Evolutionary conservation across 306 rosid species (phyloP).

Genomic region (Rubus parviflorus): DNA sequence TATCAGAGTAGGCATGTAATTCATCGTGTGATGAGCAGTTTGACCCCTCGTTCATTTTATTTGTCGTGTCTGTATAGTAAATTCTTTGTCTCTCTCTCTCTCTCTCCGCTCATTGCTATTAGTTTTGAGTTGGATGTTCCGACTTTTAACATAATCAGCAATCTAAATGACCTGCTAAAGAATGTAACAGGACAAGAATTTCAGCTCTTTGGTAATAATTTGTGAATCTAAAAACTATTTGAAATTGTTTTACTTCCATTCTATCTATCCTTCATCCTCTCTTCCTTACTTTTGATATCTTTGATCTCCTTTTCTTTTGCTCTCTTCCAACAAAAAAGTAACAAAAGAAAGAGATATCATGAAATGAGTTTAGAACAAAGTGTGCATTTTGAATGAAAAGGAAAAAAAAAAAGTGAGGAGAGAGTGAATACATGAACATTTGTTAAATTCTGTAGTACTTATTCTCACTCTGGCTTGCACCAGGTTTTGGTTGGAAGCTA

Average conservation of each 20-base stretch:
- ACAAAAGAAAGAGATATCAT: not conserved
- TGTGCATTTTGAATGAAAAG: not conserved
- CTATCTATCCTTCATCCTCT: not conserved
- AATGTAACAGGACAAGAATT: not conserved
- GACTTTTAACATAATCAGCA: not conserved
- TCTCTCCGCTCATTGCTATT: not conserved
- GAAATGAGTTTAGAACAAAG: not conserved
- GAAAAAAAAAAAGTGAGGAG: not conserved
- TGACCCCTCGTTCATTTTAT: not conserved
- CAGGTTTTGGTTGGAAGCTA: conserved; percentile 91
- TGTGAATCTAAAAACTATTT: not conserved
- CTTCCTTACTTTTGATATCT: not conserved
- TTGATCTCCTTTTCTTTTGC: not conserved
- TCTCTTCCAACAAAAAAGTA: not conserved
- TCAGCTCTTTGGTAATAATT: not conserved
- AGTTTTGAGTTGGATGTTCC: not conserved
- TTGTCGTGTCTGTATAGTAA: not conserved
- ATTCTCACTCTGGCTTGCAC: conserved; percentile 27
- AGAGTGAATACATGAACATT: not conserved
- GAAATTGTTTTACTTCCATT: not conserved
- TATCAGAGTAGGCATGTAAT: not conserved
- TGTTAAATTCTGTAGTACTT: not conserved
- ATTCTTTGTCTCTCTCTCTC: not conserved
- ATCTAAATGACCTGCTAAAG: not conserved
- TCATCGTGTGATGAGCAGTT: not conserved